Evolutionary conservation across 2,329 filamentous ascomycete genomes (phyloP), one percentile per base, ranked within the genome.

Genomic region (Talaromyces sp.): DNA sequence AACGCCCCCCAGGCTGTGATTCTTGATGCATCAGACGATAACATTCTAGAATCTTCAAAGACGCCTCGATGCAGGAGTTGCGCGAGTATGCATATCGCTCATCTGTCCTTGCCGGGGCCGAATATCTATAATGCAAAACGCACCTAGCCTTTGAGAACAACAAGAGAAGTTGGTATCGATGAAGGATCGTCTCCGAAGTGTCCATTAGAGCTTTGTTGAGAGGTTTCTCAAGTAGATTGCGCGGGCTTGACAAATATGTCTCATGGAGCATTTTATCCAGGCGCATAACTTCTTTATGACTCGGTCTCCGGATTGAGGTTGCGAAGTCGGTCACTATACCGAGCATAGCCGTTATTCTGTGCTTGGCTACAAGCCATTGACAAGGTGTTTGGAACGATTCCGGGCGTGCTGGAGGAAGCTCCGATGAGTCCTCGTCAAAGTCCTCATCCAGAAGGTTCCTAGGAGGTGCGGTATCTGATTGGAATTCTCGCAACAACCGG

Each of bases 381-480:
- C 66, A 55, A 7, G 75, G 66, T 1, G 82, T 85, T 56, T 80
- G 77, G 52, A 85, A 81, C 0, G 75, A 70, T 8, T 70, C 64
- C 0, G 84, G 80, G 13, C 83, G 73, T 1, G 78, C 66, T 0
- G 76, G 75, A 0, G 85, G 84, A 27, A 87, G 66, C 27, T 73
- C 73, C 2, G 64, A 63, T 4, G 73, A 75, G 43, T 79, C 65
- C 59, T 82, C 77, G 53, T 76, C 73, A 55, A 87, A 83, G 58
- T 87, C 84, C 3, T 80, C 76, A 64, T 88, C 85, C 33, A 78
- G 67, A 17, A 87, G 65, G 63, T 87, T 86, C 13, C 75, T 72
- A 4, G 84, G 84, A 11, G 79, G 64, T 2, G 69, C 63, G 0
- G 82, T 84, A 62, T 87, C 85, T 43, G 78, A 81, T 49, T 85